Percentiles rank a stretch among this genome's conserved stretches.
Conservation (phyloP, 345 rosid species). For the Rhizophora apiculata region DNA sequence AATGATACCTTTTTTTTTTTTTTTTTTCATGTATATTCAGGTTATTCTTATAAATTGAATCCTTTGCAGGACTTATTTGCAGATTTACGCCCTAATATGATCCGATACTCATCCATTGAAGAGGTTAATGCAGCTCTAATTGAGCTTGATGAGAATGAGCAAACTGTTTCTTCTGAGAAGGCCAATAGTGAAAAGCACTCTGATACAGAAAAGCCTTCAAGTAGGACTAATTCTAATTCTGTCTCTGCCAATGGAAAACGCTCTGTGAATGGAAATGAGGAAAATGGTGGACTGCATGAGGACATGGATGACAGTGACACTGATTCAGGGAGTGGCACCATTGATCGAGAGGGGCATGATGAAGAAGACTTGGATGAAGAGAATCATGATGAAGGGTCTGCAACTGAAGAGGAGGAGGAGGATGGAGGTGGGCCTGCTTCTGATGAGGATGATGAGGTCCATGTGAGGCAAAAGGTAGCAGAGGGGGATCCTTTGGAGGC, state of each 20-base stretch:
- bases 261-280: slow-evolving; percentile 48
- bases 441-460: slow-evolving; percentile 87
- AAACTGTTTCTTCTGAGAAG: slow-evolving; percentile 53
- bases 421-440: slow-evolving; percentile 69
- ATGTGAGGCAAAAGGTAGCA: slow-evolving; percentile 73
- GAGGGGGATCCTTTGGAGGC: slow-evolving; percentile 79
- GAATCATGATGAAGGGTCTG: slow-evolving; percentile 65
- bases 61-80: slow-evolving; percentile 84
- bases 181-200: slow-evolving; percentile 55
- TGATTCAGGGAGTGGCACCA: slow-evolving; percentile 81
- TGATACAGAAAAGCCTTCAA: slow-evolving; percentile 53
- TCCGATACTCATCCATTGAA: slow-evolving; percentile 64
- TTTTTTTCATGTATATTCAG: neutral
- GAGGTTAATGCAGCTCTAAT: slow-evolving; percentile 76
- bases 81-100: slow-evolving; percentile 83
- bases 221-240: slow-evolving; percentile 37
- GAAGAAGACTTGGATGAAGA: slow-evolving; percentile 80
- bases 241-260: slow-evolving; percentile 49
- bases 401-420: slow-evolving; percentile 58
- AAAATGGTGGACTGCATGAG: slow-evolving; percentile 67
- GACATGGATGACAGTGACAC: slow-evolving; percentile 61
- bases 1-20: neutral
- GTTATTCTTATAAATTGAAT: slow-evolving; percentile 23
- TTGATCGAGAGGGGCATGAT: slow-evolving; percentile 62
- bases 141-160: slow-evolving; percentile 82